Evolutionary conservation across 768 basidiomycete species (phyloP).

Genomic region (Termitomyces sp.): DNA sequence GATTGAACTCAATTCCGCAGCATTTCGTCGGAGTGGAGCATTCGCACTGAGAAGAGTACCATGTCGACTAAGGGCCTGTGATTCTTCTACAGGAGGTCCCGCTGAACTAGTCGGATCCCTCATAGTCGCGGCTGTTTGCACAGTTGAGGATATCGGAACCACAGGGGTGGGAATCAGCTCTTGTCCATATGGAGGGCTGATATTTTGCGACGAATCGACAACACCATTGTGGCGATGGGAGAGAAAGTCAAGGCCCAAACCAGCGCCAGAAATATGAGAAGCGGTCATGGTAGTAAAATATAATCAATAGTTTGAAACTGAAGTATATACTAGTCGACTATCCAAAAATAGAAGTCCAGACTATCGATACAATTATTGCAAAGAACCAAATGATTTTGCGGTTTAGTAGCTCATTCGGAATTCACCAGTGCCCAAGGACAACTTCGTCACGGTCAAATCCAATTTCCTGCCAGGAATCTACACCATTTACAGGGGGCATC

Average conservation of each 20-base stretch:
- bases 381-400: no score
- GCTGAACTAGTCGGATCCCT: background rate
- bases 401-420: conserved; percentile 15
- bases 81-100: background rate
- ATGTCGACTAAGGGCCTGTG: background rate
- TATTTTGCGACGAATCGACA: background rate
- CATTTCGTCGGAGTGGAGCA: conserved; percentile 37
- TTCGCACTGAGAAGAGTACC: background rate
- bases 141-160: background rate
- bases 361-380: background rate
- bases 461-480: conserved; percentile 51
- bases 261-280: background rate
- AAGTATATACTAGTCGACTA: no score
- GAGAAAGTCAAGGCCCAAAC: background rate
- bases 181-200: background rate
- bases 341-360: background rate
- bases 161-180: background rate
- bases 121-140: background rate
- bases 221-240: background rate
- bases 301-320: background rate
- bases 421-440: conserved; percentile 64
- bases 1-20: conserved; percentile 54
- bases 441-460: conserved; percentile 48
- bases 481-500: conserved; percentile 27
- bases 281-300: background rate